Percentiles rank a stretch among this genome's conserved stretches.
Conservation (phyloP, 495 filamentous ascomycete genomes). For the Penicillium bovifimosum region DNA sequence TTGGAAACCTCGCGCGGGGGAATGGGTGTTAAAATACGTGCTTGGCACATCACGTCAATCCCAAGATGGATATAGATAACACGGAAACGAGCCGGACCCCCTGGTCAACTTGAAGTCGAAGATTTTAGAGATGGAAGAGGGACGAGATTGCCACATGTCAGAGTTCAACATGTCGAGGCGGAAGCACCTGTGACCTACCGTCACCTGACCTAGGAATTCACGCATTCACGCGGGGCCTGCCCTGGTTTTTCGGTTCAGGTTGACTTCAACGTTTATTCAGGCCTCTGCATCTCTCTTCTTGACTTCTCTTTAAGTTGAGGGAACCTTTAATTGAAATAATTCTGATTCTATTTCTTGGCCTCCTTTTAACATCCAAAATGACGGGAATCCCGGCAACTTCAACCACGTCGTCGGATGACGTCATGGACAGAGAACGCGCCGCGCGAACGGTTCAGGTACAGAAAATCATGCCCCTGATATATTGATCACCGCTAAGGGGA, state of each 20-base stretch:
- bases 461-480: neutral
- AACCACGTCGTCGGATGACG: conserved; percentile 15
- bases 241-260: neutral
- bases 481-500: neutral
- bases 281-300: too few relatives aligned
- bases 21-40: too few relatives aligned
- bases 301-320: neutral
- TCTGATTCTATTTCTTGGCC: neutral
- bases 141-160: too few relatives aligned
- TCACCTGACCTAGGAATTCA: neutral
- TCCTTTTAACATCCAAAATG: neutral
- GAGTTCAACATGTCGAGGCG: neutral
- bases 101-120: too few relatives aligned
- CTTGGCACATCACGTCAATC: too few relatives aligned
- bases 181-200: neutral
- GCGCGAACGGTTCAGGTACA: conserved; percentile 49
- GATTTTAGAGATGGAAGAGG: too few relatives aligned
- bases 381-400: neutral
- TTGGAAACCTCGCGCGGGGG: too few relatives aligned
- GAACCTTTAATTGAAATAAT: too few relatives aligned
- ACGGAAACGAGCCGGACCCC: too few relatives aligned
- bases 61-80: too few relatives aligned
- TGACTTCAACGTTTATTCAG: neutral
- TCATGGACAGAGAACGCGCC: conserved; percentile 33
- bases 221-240: neutral